phyloP scores from a whole-genome alignment of 345 rosid genomes.

The Eucalyptus camaldulensis region DNA sequence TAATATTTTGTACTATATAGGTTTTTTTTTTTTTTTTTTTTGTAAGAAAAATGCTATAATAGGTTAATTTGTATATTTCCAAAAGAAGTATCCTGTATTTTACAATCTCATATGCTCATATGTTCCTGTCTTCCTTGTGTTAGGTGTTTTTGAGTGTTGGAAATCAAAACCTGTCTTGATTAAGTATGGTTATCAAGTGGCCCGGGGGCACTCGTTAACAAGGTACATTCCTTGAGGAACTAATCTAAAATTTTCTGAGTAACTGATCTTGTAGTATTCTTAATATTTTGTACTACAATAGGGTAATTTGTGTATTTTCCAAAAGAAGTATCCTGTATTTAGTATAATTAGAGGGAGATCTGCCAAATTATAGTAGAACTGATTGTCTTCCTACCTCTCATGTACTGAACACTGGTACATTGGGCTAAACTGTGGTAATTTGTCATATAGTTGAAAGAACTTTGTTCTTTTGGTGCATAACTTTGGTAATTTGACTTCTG shows the following conservation, averaged over 20 bases:
- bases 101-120: not conserved
- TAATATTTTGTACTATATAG: not conserved
- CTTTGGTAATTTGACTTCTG: not conserved
- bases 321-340: not conserved
- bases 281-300: not conserved
- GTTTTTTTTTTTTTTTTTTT: not conserved
- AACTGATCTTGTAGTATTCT: not conserved
- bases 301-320: not conserved
- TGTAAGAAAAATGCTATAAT: not conserved
- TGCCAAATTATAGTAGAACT: not conserved
- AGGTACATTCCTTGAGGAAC: not conserved
- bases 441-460: not conserved
- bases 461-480: not conserved
- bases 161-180: not conserved
- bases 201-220: not conserved
- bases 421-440: not conserved
- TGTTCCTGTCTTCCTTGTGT: not conserved
- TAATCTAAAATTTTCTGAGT: not conserved
- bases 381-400: not conserved
- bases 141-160: not conserved
- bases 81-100: not conserved
- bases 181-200: not conserved
- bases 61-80: not conserved
- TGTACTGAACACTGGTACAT: not conserved
- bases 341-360: not conserved